Conservation (phyloP, 2,329 filamentous ascomycete genomes). For the Neonectria faginata region DNA sequence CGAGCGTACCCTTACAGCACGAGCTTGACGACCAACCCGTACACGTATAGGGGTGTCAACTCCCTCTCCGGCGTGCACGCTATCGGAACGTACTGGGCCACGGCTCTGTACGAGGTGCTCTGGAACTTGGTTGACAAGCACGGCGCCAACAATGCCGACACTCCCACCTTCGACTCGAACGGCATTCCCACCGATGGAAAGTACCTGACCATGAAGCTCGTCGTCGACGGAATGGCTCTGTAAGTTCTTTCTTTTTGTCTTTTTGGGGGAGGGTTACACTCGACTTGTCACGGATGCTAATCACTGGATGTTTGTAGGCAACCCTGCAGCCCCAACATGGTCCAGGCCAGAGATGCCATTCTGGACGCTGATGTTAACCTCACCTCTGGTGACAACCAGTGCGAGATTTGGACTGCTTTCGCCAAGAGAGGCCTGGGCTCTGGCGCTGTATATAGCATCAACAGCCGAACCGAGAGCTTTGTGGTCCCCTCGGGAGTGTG, state of each 20-base stretch:
- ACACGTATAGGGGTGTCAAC: constrained; percentile 61
- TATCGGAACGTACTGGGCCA: constrained; percentile 56
- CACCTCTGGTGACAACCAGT: constrained; percentile 63
- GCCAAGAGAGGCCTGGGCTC: constrained; percentile 67
- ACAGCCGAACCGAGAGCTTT: constrained; percentile 50
- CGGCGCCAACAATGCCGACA: constrained; percentile 59
- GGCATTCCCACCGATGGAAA: constrained; percentile 65
- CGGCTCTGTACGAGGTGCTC: constrained; percentile 65
- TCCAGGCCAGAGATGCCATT: constrained; percentile 66
- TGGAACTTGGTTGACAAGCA: constrained; percentile 70
- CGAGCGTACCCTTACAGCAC: constrained; percentile 65
- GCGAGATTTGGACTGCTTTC: constrained; percentile 66
- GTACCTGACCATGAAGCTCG: constrained; percentile 64
- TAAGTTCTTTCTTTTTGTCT: constrained; percentile 1
- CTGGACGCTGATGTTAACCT: constrained; percentile 65
- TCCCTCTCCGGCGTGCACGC: constrained; percentile 55
- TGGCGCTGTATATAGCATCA: constrained; percentile 48
- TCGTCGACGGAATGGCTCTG: constrained; percentile 64
- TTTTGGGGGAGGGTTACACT: too few species aligned
- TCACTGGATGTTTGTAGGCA: constrained; percentile 46
- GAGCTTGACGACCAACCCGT: constrained; percentile 60
- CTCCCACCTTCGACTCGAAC: constrained; percentile 55
- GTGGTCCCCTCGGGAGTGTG: constrained; percentile 42
- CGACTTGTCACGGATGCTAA: constrained; percentile 15
- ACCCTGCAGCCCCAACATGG: constrained; percentile 67